Conservation (phyloP, 108 stramenopile genomes). For the Cyclotella kingstonii region DNA sequence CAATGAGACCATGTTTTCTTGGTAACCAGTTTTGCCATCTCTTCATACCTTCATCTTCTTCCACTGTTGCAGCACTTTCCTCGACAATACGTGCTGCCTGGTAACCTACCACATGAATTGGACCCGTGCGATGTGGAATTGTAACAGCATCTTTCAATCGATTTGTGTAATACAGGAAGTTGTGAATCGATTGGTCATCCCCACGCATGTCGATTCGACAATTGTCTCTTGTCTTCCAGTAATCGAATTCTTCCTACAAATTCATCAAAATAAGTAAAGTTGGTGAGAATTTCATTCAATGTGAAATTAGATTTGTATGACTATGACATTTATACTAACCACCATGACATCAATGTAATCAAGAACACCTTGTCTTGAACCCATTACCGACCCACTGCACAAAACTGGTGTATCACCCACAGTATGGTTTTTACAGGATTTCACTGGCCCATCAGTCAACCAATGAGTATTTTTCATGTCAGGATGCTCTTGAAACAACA, state of each 20-base stretch:
- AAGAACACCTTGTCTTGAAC: slow-evolving; percentile 61
- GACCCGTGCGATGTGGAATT: slow-evolving; percentile 29
- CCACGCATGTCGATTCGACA: slow-evolving; percentile 40
- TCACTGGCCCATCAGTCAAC: slow-evolving; percentile 30
- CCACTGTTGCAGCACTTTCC: slow-evolving; percentile 6
- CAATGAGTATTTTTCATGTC: slow-evolving; percentile 52
- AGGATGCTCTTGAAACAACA: slow-evolving; percentile 57
- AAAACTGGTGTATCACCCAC: slow-evolving; percentile 25
- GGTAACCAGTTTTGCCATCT: slow-evolving; percentile 2
- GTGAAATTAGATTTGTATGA: too few relatives aligned
- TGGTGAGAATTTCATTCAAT: too few relatives aligned
- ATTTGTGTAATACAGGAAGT: slow-evolving; percentile 70
- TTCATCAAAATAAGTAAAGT: too few relatives aligned
- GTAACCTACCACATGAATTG: slow-evolving; percentile 34
- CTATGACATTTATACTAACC: too few relatives aligned
- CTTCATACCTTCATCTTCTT: not conserved
- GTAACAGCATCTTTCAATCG: slow-evolving; percentile 41
- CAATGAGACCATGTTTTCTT: not conserved
- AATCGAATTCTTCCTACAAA: slow-evolving; percentile 61
- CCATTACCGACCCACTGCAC: too few relatives aligned
- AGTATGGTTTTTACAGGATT: slow-evolving; percentile 10
- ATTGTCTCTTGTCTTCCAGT: too few relatives aligned
- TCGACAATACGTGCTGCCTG: too few relatives aligned
- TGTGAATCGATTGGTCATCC: slow-evolving; percentile 71
- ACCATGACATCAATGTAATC: slow-evolving; percentile 59